phyloP scores from a whole-genome alignment of 2,329 filamentous ascomycete species.

The Aspergillus bombycis region DNA sequence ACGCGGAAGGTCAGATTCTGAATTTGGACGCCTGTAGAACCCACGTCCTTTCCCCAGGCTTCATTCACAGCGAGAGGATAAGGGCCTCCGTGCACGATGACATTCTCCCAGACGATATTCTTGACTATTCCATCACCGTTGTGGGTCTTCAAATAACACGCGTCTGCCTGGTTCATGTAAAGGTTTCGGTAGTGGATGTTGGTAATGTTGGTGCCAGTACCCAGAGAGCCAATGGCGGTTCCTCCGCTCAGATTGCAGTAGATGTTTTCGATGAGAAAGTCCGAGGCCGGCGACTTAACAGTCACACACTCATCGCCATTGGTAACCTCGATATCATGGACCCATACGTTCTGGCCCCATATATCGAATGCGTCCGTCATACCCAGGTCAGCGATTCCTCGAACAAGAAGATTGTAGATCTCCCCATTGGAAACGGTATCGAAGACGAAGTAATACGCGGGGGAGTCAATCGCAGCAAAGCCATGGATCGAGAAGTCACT shows the following conservation, averaged over 20 bases:
- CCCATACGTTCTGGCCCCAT: conserved; percentile 26
- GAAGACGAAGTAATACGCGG: conserved; percentile 53
- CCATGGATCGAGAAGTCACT: conserved; percentile 55
- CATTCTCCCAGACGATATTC: too few relatives aligned
- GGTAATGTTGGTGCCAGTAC: too few relatives aligned
- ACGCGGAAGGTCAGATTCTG: not conserved
- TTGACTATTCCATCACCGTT: too few relatives aligned
- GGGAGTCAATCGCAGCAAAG: conserved; percentile 52
- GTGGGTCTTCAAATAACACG: too few relatives aligned
- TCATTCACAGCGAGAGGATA: not conserved
- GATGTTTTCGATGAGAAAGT: not conserved
- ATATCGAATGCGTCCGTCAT: conserved; percentile 43
- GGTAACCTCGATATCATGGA: conserved; percentile 26
- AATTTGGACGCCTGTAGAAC: not conserved
- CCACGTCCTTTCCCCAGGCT: not conserved
- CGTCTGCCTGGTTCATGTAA: too few relatives aligned
- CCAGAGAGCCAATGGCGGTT: too few relatives aligned
- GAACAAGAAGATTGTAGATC: conserved; percentile 59
- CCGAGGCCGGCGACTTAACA: not conserved
- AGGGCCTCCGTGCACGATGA: too few relatives aligned
- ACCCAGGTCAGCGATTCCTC: conserved; percentile 51
- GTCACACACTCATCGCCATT: conserved; percentile 24
- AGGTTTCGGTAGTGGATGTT: too few relatives aligned
- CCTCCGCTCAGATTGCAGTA: too few relatives aligned
- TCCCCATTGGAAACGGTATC: conserved; percentile 55